Percentiles rank a stretch among this genome's conserved stretches.
phyloP scores from a whole-genome alignment of 768 basidiomycete species.

The Pilatotrama ljubarskyi region DNA sequence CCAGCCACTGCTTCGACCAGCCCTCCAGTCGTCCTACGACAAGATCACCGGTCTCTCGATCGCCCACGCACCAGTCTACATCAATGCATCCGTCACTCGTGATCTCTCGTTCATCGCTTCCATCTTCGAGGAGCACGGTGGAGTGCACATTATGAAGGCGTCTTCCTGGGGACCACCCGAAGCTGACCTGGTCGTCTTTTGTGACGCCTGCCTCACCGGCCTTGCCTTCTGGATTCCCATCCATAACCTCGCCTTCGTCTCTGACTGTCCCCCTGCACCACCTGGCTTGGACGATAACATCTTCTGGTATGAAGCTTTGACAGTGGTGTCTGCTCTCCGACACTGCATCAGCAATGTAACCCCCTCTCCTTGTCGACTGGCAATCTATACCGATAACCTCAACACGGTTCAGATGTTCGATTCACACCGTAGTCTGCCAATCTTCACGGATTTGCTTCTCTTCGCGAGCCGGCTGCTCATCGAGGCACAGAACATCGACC shows the following conservation, averaged over 20 bases:
- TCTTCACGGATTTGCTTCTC: background rate
- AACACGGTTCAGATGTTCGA: conserved; percentile 31
- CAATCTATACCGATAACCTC: conserved; percentile 23
- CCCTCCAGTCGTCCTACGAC: too few species aligned
- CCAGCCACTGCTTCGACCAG: too few species aligned
- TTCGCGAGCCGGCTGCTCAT: background rate
- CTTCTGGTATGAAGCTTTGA: conserved; percentile 17
- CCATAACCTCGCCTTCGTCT: background rate
- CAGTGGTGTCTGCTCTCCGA: background rate
- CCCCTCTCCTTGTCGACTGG: background rate
- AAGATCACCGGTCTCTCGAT: too few species aligned
- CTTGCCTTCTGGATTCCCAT: conserved; percentile 23
- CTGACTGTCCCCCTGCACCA: background rate
- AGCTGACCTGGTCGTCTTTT: conserved; percentile 15
- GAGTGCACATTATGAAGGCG: too few species aligned
- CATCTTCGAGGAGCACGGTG: too few species aligned
- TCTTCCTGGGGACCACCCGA: too few species aligned
- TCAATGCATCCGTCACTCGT: too few species aligned
- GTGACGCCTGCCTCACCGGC: conserved; percentile 22
- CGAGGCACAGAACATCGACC: background rate
- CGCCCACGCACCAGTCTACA: too few species aligned
- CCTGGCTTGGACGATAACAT: background rate
- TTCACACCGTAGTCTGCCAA: conserved; percentile 16
- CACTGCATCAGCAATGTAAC: background rate
- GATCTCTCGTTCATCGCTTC: too few species aligned